These are phyloP conservation scores for Sporisorium sorghi DNA, from an alignment of 1,284 basidiomycete species.

Conservation along the genomic window DNA sequence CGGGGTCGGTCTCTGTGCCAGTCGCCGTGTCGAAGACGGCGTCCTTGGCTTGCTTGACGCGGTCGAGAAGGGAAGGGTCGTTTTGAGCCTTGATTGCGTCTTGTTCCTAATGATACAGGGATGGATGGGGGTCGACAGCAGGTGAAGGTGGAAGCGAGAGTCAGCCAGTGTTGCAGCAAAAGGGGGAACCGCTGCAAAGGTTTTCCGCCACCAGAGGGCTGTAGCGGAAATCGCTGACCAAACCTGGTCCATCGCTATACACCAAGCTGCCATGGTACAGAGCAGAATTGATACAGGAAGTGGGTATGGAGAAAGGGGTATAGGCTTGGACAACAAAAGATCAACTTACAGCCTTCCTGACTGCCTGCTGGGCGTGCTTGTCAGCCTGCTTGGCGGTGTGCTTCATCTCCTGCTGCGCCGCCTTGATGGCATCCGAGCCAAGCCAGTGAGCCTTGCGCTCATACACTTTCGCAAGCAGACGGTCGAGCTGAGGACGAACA, in stretches of 20 bases:
- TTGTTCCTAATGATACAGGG: conserved; percentile 29
- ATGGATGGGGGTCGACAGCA: background rate
- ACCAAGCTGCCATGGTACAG: background rate
- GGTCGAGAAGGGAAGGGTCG: conserved; percentile 52
- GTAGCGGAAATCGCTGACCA: background rate
- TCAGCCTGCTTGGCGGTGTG: conserved; percentile 33
- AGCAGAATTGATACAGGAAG: background rate
- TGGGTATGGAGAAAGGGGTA: background rate
- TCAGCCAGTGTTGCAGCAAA: conserved; percentile 10
- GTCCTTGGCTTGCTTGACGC: conserved; percentile 53
- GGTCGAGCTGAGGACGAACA: conserved; percentile 60
- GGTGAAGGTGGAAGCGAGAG: background rate
- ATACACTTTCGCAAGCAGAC: conserved; percentile 52
- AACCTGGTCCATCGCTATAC: conserved; percentile 2
- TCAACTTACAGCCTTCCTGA: conserved; percentile 53
- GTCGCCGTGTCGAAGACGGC: conserved; percentile 38
- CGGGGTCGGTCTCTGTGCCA: conserved; percentile 37
- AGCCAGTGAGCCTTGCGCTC: conserved; percentile 56
- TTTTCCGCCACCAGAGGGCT: background rate
- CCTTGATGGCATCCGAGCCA: conserved; percentile 51
- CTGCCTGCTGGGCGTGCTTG: conserved; percentile 38
- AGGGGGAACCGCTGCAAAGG: background rate
- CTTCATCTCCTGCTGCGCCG: conserved; percentile 43
- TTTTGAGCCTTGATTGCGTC: conserved; percentile 51
- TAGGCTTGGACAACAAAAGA: background rate